Evolutionary conservation across 1,284 basidiomycete genomes (phyloP).

Genomic region (Farysia itapuensis): DNA sequence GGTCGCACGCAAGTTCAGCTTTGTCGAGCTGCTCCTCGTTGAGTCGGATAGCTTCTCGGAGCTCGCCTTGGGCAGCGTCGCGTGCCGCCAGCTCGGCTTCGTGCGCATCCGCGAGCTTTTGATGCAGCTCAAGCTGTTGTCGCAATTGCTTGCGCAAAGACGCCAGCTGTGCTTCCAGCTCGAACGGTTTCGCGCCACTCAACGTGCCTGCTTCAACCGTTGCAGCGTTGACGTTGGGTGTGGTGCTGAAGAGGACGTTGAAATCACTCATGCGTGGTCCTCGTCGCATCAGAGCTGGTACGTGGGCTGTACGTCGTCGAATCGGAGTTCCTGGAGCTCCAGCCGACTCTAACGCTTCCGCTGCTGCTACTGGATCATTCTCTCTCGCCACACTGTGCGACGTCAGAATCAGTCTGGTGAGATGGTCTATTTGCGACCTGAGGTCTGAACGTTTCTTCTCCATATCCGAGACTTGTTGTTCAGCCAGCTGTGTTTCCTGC

Average conservation of each 20-base stretch:
- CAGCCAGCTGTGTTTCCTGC: constrained; percentile 29
- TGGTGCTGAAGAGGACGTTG: constrained; percentile 3
- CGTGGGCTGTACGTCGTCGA: constrained; percentile 6
- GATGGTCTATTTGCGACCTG: constrained; percentile 50
- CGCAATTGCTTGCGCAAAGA: constrained; percentile 35
- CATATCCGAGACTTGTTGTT: constrained; percentile 45
- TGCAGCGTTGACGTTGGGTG: constrained; percentile 3
- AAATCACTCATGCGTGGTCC: constrained; percentile 48
- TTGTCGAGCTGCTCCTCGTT: constrained; percentile 41
- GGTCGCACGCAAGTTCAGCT: constrained; percentile 28
- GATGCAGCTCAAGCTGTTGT: constrained; percentile 16
- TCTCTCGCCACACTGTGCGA: constrained; percentile 41
- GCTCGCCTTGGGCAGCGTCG: constrained; percentile 19
- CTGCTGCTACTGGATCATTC: too few relatives aligned
- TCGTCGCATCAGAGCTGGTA: constrained; percentile 30
- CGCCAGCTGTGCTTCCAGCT: constrained; percentile 46
- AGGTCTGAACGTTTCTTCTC: constrained; percentile 40
- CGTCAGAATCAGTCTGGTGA: constrained; percentile 54
- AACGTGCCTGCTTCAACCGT: constrained; percentile 1
- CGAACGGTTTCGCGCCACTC: constrained; percentile 31
- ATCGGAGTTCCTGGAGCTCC: constrained; percentile 15
- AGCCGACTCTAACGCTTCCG: neutral
- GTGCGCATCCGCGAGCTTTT: constrained; percentile 10
- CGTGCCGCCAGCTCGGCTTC: constrained; percentile 18
- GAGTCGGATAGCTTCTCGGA: constrained; percentile 19